A percentile compares a stretch with the other conserved stretches of the same genome.
Conservation (phyloP, 163 green algal species). For the Volvox carteri region DNA sequence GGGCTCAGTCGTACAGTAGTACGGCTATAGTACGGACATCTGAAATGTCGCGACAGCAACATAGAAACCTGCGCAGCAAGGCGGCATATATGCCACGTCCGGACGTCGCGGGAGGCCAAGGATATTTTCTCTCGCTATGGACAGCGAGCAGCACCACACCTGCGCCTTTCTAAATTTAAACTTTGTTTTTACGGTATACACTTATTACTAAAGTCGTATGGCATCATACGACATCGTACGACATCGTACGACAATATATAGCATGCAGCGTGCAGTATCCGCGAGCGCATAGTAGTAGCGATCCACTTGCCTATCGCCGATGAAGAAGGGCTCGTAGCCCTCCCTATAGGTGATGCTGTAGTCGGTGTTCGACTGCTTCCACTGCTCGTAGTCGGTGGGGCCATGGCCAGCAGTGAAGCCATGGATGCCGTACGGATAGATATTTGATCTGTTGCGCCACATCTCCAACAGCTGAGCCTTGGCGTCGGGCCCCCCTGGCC, state of each 20-base stretch:
- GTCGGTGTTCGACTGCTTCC: neutral
- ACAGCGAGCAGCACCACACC: neutral
- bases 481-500: neutral
- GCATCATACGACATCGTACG: neutral
- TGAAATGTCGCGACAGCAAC: neutral
- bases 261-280: neutral
- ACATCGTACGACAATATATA: neutral
- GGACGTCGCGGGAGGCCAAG: too few relatives aligned
- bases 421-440: neutral
- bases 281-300: neutral
- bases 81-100: neutral
- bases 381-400: neutral
- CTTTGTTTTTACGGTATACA: neutral
- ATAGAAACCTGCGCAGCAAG: neutral
- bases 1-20: too few relatives aligned
- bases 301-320: neutral
- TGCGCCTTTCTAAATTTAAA: neutral
- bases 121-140: neutral
- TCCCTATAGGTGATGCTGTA: neutral
- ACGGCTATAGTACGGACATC: too few relatives aligned
- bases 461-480: neutral
- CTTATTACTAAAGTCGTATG: neutral
- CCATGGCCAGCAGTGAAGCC: neutral
- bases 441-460: neutral
- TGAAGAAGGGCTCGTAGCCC: slow-evolving; percentile 14